Base-by-base conservation (phyloP, 371 early-diverging fungal genomes). In the Mucor racemosus region DNA sequence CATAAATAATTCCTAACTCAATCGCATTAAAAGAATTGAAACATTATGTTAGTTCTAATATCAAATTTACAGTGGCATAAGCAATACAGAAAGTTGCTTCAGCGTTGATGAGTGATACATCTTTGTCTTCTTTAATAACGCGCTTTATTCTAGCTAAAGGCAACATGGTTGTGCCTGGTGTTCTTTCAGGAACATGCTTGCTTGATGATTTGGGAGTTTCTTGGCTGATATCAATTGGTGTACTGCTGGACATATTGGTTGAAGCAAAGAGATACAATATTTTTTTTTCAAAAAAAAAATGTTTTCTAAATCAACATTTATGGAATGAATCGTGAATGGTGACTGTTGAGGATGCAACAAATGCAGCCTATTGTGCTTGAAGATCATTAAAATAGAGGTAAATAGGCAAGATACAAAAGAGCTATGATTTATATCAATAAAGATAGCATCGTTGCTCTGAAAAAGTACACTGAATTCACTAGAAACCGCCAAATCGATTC, bases 51-150 rank as follows among this genome's bases (percentile, higher is more conserved):
- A 11, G 19, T 40, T 17, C 14, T 38, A 6, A 26, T 38, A 14
- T 4, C 50, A 54, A 9, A 62, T 75, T 68, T 84, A 91, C 91
- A 40, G 94, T 90, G 13, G 94, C 94, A 58, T 86, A 77, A 5
- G 92, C 81, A 46, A 94, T 89, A 62, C 93, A 79, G 58, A 90
- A 93, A 8, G 91, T 86, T 13, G 93, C 91, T 55, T 94, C 95
- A 10, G 88, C 77, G 64, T 88, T 87, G 73, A 90, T 85, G 42
- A 86, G 76, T 6, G 76, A 71, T 3, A 94, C 82, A 57, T 92
- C 94, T 73, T 88, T 90, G 74, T 94, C 95, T 69, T 91, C 92
- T 66, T 91, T 92, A 73, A 94, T 91, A 65, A 94, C 90, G 39
- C 92, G 86, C 59, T 91, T 89, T 60, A 94, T 88, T 64, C 95